Evolutionary conservation across 2,329 filamentous ascomycete genomes (phyloP).

Genomic region (Penicillium italicum): DNA sequence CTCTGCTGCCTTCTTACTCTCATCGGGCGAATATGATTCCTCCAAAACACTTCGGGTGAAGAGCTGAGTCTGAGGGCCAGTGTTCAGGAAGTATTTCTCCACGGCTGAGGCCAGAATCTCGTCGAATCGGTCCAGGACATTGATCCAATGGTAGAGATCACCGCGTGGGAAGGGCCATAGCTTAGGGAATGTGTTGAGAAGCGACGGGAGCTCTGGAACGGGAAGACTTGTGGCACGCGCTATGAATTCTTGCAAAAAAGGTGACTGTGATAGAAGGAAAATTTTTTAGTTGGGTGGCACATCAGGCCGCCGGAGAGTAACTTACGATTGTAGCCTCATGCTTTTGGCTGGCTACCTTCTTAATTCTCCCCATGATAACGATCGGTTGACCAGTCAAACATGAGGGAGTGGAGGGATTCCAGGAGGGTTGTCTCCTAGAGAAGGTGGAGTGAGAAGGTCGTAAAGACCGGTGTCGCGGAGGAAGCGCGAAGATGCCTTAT

Average conservation of each 20-base stretch:
- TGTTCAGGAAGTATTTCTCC: slow-evolving; percentile 71
- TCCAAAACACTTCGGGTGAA: slow-evolving; percentile 53
- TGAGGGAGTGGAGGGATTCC: slow-evolving; percentile 33
- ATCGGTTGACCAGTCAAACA: slow-evolving; percentile 37
- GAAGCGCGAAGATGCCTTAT: slow-evolving; percentile 35
- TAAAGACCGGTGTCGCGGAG: slow-evolving; percentile 30
- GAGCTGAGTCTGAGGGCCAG: slow-evolving; percentile 74
- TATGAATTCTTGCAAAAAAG: slow-evolving; percentile 80
- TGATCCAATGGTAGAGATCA: slow-evolving; percentile 97
- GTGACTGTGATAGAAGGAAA: slow-evolving; percentile 59
- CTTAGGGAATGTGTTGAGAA: slow-evolving; percentile 75
- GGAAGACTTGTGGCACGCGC: slow-evolving; percentile 60
- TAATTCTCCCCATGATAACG: slow-evolving; percentile 51
- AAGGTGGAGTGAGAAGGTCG: slow-evolving; percentile 23
- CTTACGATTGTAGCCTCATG: slow-evolving; percentile 52
- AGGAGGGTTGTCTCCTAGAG: slow-evolving; percentile 30
- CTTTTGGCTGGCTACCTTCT: slow-evolving; percentile 51
- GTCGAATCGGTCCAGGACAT: slow-evolving; percentile 89
- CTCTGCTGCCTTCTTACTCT: slow-evolving; percentile 52
- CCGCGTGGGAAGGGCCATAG: slow-evolving; percentile 94
- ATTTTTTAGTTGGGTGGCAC: slow-evolving; percentile 21
- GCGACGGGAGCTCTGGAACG: slow-evolving; percentile 70
- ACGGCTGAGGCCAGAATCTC: slow-evolving; percentile 78
- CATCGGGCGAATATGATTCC: slow-evolving; percentile 56
- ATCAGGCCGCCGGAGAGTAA: slow-evolving; percentile 17